Percentiles rank a stretch among this genome's conserved stretches.
phyloP scores from a whole-genome alignment of 768 basidiomycete genomes.

The Trametopsis cervina region DNA sequence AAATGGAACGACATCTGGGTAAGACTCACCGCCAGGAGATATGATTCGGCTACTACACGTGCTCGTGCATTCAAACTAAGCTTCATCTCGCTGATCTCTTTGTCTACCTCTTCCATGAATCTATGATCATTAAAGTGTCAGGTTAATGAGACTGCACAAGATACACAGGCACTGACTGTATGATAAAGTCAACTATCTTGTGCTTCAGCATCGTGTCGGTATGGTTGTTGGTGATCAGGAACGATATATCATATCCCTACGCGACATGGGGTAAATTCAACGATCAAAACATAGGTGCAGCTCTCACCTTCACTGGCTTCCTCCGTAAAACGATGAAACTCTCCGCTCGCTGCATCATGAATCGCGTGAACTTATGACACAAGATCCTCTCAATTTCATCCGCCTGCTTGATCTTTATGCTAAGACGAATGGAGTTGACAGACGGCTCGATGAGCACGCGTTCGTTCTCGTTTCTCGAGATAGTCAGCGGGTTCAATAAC shows the following conservation, averaged over 20 bases:
- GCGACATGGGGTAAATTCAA: neutral
- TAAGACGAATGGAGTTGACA: slow-evolving; percentile 93
- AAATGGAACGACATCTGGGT: too few species aligned
- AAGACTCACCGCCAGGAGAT: slow-evolving; percentile 78
- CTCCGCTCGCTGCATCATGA: slow-evolving; percentile 99
- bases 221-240: slow-evolving; percentile 95
- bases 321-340: slow-evolving; percentile 93
- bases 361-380: slow-evolving; percentile 96
- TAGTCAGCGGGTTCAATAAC: slow-evolving; percentile 85
- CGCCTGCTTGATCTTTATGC: slow-evolving; percentile 98
- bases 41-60: slow-evolving; percentile 95
- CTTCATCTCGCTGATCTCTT: slow-evolving; percentile 99
- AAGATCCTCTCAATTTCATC: slow-evolving; percentile 98
- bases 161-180: slow-evolving; percentile 51
- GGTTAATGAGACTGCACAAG: neutral
- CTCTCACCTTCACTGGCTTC: slow-evolving; percentile 80
- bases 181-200: slow-evolving; percentile 99
- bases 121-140: slow-evolving; percentile 30
- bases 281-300: neutral
- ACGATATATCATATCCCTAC: slow-evolving; percentile 97
- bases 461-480: slow-evolving; percentile 96
- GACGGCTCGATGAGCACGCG: slow-evolving; percentile 96
- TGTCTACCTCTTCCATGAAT: slow-evolving; percentile 99
- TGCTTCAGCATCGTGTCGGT: slow-evolving; percentile 99
- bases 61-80: slow-evolving; percentile 93